These are phyloP conservation scores for Zalaria obscura DNA, from an alignment of 2,329 filamentous ascomycete genomes.

Conservation along the genomic window DNA sequence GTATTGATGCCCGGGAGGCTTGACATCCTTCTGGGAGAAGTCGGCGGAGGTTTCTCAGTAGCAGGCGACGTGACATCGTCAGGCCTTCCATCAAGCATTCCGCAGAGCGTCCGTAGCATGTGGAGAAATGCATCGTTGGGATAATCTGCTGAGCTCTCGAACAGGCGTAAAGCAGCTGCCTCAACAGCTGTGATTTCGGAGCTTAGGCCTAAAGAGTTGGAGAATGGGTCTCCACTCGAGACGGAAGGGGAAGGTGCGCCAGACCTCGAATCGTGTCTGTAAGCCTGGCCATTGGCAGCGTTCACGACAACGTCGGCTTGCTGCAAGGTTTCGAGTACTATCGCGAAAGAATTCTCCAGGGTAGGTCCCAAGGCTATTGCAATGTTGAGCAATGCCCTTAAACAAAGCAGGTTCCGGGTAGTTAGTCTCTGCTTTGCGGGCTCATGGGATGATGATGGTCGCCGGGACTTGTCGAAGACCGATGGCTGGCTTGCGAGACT, in stretches of 20 bases:
- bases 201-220: constrained; percentile 33
- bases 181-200: constrained; percentile 80
- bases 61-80: constrained; percentile 4
- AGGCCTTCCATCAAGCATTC: constrained; percentile 38
- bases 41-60: constrained; percentile 11
- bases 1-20: constrained; percentile 29
- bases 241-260: neutral
- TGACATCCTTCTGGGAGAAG: constrained; percentile 20
- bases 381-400: constrained; percentile 83
- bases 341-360: constrained; percentile 71
- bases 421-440: constrained; percentile 46
- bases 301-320: constrained; percentile 79
- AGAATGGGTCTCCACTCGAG: constrained; percentile 8
- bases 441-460: constrained; percentile 46
- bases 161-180: constrained; percentile 67
- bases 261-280: constrained; percentile 10
- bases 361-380: constrained; percentile 90
- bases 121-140: constrained; percentile 68
- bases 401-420: constrained; percentile 76
- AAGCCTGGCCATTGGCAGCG: constrained; percentile 17
- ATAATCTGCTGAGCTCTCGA: constrained; percentile 88
- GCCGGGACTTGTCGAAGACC: constrained; percentile 38
- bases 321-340: constrained; percentile 81
- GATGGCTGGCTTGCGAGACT: constrained; percentile 48
- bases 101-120: constrained; percentile 62